A percentile compares a stretch with the other conserved stretches of the same genome.
phyloP scores from a whole-genome alignment of 139 green algal genomes.

The Chlamydomonas schloesseri region DNA sequence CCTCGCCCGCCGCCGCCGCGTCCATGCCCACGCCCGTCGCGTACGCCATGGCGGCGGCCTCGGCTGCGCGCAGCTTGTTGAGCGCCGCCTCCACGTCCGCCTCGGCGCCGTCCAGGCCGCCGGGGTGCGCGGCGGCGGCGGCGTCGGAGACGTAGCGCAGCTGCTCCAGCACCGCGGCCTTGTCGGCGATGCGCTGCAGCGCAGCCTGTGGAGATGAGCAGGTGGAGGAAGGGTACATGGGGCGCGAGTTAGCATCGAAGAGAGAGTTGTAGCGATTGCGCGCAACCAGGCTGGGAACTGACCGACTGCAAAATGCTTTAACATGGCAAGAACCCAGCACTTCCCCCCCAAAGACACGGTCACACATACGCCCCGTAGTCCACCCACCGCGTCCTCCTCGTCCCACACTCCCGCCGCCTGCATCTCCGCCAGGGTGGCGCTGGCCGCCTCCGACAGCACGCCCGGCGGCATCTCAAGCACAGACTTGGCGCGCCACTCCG shows the following conservation, averaged over 20 bases:
- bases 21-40: too few species aligned
- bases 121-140: neutral
- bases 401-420: neutral
- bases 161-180: neutral
- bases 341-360: too few species aligned
- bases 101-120: too few species aligned
- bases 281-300: too few species aligned
- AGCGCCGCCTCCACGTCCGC: neutral
- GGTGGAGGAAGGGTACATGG: too few species aligned
- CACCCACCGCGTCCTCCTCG: neutral
- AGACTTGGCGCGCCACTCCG: constrained; percentile 5
- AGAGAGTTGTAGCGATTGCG: neutral
- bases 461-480: constrained; percentile 15
- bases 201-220: neutral
- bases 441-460: constrained; percentile 14
- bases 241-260: neutral
- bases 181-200: neutral
- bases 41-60: neutral
- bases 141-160: neutral
- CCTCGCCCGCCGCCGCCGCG: neutral
- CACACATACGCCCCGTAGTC: too few species aligned
- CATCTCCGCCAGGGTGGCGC: constrained; percentile 9
- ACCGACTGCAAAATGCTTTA: too few species aligned
- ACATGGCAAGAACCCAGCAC: too few species aligned
- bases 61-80: neutral